Conservation (phyloP, 2,329 filamentous ascomycete species). For the Rhytidhysteron rufulum region DNA sequence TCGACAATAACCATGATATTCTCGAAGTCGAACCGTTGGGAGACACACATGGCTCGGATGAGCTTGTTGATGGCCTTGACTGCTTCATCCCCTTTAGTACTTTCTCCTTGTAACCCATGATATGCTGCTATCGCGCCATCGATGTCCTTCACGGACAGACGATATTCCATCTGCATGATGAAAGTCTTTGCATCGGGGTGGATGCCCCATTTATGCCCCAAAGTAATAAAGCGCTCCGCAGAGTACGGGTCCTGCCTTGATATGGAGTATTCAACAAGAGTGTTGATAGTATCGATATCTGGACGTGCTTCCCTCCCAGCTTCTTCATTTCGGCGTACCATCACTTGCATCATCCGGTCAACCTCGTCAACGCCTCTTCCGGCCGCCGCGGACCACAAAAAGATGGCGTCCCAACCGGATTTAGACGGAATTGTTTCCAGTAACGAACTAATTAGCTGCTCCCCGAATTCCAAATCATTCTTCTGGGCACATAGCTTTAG, state of each 20-base stretch:
- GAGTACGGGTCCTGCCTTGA: conserved; percentile 66
- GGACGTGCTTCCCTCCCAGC: conserved; percentile 45
- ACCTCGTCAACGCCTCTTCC: conserved; percentile 71
- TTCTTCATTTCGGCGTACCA: conserved; percentile 51
- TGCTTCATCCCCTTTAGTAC: conserved; percentile 57
- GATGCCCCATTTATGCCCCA: conserved; percentile 64
- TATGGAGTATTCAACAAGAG: conserved; percentile 68
- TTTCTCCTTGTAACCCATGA: conserved; percentile 55
- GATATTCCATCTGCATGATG: conserved; percentile 71
- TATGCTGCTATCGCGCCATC: conserved; percentile 66
- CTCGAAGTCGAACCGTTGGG: conserved; percentile 61
- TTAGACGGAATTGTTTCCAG: conserved; percentile 38
- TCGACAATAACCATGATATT: conserved; percentile 70
- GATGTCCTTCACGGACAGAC: conserved; percentile 68
- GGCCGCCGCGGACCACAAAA: conserved; percentile 71
- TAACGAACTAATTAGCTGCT: conserved; percentile 43
- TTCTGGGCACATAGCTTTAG: conserved; percentile 52
- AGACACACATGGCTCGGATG: conserved; percentile 63
- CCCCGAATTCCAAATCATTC: conserved; percentile 26
- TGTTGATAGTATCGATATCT: conserved; percentile 71
- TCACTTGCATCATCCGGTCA: conserved; percentile 66
- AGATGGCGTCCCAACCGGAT: conserved; percentile 65
- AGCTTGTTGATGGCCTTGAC: conserved; percentile 66
- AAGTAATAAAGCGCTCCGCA: conserved; percentile 67
- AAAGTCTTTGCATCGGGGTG: conserved; percentile 66